Evolutionary conservation across 2,329 filamentous ascomycete species (phyloP).

Genomic region (Didymella arachidicola): DNA sequence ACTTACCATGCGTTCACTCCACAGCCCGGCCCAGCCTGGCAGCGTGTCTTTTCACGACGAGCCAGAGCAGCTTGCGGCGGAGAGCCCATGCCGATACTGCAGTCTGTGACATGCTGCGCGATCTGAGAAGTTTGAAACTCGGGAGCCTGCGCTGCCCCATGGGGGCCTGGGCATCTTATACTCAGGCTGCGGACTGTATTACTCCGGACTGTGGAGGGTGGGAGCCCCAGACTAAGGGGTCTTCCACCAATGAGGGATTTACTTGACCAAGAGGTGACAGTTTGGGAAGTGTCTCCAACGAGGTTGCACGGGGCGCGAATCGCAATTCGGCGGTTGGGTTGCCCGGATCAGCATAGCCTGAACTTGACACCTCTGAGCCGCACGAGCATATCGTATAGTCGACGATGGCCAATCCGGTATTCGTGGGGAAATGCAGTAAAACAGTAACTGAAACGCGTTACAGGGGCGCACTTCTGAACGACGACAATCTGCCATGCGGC

Average conservation of each 20-base stretch:
- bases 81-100: constrained; percentile 22
- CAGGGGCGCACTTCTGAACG: not conserved
- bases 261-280: constrained; percentile 16
- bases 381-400: not conserved
- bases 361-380: not conserved
- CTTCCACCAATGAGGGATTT: constrained; percentile 15
- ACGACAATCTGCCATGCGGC: not conserved
- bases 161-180: constrained; percentile 21
- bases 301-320: constrained; percentile 6
- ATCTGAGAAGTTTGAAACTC: not conserved
- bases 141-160: constrained; percentile 8
- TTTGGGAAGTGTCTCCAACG: constrained; percentile 9
- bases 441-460: not conserved
- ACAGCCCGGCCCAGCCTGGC: constrained; percentile 18
- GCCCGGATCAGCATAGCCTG: constrained; percentile 19
- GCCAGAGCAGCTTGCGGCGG: constrained; percentile 19
- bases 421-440: not conserved
- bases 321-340: constrained; percentile 16
- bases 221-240: constrained; percentile 17
- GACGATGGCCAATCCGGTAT: not conserved
- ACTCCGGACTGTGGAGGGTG: constrained; percentile 22
- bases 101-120: constrained; percentile 11
- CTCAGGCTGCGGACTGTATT: constrained; percentile 17
- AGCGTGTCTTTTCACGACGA: constrained; percentile 16
- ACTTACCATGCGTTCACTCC: constrained; percentile 18